A percentile compares a stretch with the other conserved stretches of the same genome.
These are phyloP conservation scores for Trichosporon faecale DNA, from an alignment of 1,284 basidiomycete species.

Conservation along the genomic window DNA sequence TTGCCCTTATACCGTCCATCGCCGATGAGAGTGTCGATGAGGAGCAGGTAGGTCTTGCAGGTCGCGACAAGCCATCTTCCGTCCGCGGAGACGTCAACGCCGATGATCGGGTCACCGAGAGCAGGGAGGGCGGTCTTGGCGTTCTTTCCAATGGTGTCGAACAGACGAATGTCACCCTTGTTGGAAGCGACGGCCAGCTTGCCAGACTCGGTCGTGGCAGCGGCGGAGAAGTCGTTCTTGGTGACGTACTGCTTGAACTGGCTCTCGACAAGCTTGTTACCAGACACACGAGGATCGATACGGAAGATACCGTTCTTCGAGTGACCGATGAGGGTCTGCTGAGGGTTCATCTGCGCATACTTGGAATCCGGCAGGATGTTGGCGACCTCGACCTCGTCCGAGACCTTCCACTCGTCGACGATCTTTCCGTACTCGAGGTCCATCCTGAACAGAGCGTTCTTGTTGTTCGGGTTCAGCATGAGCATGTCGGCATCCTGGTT, in stretches of 20 bases:
- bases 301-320: constrained; percentile 93
- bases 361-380: constrained; percentile 92
- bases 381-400: constrained; percentile 78
- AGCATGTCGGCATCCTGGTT: constrained; percentile 97
- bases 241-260: constrained; percentile 94
- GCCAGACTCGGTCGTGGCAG: constrained; percentile 81
- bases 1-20: constrained; percentile 82
- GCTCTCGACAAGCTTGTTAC: constrained; percentile 88
- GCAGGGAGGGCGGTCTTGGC: constrained; percentile 98
- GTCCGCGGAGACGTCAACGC: constrained; percentile 89
- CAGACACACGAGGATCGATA: constrained; percentile 87
- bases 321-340: constrained; percentile 86
- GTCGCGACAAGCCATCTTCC: constrained; percentile 96
- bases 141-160: constrained; percentile 95
- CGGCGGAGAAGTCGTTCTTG: constrained; percentile 93
- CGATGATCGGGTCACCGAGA: constrained; percentile 90
- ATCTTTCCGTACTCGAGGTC: constrained; percentile 95
- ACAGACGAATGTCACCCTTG: constrained; percentile 95
- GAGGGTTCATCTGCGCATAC: constrained; percentile 87
- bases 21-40: constrained; percentile 94
- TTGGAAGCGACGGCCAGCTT: constrained; percentile 90
- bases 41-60: constrained; percentile 87
- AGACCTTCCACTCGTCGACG: constrained; percentile 97
- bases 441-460: constrained; percentile 84
- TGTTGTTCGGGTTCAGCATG: constrained; percentile 77